A percentile compares a stretch with the other conserved stretches of the same genome.
These are phyloP conservation scores for Solanum chiquidenum DNA, from an alignment of 257 asterid genomes.

Conservation along the genomic window DNA sequence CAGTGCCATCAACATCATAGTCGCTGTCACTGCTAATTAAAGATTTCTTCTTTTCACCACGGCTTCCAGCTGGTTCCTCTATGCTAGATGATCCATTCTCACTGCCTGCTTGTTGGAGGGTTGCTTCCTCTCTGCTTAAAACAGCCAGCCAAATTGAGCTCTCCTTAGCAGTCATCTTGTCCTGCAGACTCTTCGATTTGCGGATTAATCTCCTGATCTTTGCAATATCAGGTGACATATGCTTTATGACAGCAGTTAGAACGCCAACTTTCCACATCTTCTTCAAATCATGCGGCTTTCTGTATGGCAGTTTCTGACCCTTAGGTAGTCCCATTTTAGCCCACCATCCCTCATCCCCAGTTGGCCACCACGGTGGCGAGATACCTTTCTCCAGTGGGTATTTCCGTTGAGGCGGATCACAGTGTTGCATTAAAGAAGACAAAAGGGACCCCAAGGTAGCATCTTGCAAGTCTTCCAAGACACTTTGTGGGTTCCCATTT, in stretches of 20 bases:
- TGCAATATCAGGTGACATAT: slow-evolving; percentile 78
- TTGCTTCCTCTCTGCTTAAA: slow-evolving; percentile 60
- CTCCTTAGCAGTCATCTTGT: slow-evolving; percentile 91
- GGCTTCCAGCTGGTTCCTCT: slow-evolving; percentile 39
- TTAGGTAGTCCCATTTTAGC: slow-evolving; percentile 24
- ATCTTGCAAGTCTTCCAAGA: slow-evolving; percentile 52
- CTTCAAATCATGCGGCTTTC: slow-evolving; percentile 67
- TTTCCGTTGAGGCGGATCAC: slow-evolving; percentile 59
- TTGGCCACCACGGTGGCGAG: slow-evolving; percentile 77
- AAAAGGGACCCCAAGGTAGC: slow-evolving; percentile 60
- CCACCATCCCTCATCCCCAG: slow-evolving; percentile 75
- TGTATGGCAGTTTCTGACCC: slow-evolving; percentile 50
- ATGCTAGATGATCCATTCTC: slow-evolving; percentile 68
- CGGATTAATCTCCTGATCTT: slow-evolving; percentile 52
- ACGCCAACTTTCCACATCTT: slow-evolving; percentile 71
- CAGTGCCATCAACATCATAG: slow-evolving; percentile 57
- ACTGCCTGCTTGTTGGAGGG: slow-evolving; percentile 42
- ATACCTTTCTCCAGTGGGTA: slow-evolving; percentile 51
- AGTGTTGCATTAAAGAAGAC: slow-evolving; percentile 62
- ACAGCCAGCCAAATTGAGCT: slow-evolving; percentile 75
- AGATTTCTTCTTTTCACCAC: slow-evolving; percentile 42
- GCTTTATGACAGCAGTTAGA: slow-evolving; percentile 65
- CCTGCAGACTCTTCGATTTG: slow-evolving; percentile 77
- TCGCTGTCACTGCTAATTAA: slow-evolving; percentile 55
- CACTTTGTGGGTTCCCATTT: slow-evolving; percentile 19